Evolutionary conservation across 768 basidiomycete genomes (phyloP).

Genomic region (Rhodosporidiobolus sp.): DNA sequence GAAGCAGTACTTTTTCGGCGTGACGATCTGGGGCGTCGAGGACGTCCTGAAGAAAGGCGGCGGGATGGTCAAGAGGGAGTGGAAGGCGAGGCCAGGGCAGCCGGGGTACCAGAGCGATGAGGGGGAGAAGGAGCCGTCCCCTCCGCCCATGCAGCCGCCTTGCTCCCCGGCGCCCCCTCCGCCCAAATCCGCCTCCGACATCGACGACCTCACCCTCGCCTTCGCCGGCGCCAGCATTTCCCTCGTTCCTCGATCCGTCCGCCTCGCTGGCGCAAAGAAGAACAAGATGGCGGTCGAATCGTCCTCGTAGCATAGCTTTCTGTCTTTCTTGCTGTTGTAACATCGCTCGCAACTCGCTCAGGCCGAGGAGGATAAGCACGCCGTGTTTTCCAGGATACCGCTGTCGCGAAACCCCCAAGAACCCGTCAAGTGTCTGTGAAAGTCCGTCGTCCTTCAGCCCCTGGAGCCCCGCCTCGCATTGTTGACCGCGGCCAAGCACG

Average conservation of each 20-base stretch:
- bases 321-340: no score
- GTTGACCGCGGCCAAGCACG: slow-evolving; percentile 36
- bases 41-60: slow-evolving; percentile 18
- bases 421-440: no score
- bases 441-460: background rate
- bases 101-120: no score
- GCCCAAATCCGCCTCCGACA: background rate
- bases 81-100: slow-evolving; percentile 24
- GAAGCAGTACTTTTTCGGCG: slow-evolving; percentile 35
- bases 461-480: background rate
- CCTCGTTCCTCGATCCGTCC: slow-evolving; percentile 23
- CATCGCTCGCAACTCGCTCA: no score
- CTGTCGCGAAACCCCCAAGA: no score
- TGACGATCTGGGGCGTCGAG: slow-evolving; percentile 31
- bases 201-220: slow-evolving; percentile 13
- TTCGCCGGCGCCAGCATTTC: slow-evolving; percentile 22
- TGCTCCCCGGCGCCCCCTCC: no score
- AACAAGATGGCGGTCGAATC: slow-evolving; percentile 18
- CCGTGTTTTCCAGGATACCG: no score
- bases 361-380: no score
- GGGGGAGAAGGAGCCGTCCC: no score
- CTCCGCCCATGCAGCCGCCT: no score
- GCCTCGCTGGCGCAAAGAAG: background rate
- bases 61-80: slow-evolving; percentile 33
- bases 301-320: no score